Evolutionary conservation across 2,329 filamentous ascomycete species (phyloP), one percentile per base, ranked within the genome.

Genomic region (Alternaria viburni): DNA sequence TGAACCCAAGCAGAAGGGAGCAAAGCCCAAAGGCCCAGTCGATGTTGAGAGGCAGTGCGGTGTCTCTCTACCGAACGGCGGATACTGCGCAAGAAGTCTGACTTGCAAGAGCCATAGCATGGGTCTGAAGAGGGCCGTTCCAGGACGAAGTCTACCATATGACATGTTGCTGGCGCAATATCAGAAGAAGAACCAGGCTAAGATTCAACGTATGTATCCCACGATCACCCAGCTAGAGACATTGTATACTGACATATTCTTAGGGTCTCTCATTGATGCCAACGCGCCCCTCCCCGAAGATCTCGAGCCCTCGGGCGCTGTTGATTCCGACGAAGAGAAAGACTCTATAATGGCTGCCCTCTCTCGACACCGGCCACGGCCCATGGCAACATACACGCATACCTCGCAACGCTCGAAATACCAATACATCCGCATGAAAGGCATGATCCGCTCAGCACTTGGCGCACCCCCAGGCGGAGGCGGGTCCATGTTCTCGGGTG

Each of bases 81-180:
- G 92, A 64, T 91, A 91, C 58, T 97, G 94, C 78, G 94, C 94
- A 11, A 86, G 94, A 59, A 96, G 93, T 4, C 82, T 97, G 62
- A 97, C 94, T 0, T 97, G 94, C 84, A 97, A 97, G 81, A 95
- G 91, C 64, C 94, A 97, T 69, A 90, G 87, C n/a, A 97, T 97
- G 94, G 93, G 94, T 11, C 91, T 94, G 6, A 97, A 97, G 81
- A 87, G 94, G 70, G 91, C 91, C 1, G 94, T 97, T 4, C 91
- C 93, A 6, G 94, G 94, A 1, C 87, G 94, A 65, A 96, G 92
- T 47, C 82, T 97, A 63, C 94, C 94, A 1, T 97, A 97, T 76
- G 93, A 97, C 79, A 96, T 97, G 90, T 84, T 97, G 43, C 86
- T 97, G 13, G 79, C 78, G 36, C 83, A 85, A 59, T 85, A 85